Conservation (phyloP, 2,329 filamentous ascomycete genomes). For the Cercospora nicotianae region DNA sequence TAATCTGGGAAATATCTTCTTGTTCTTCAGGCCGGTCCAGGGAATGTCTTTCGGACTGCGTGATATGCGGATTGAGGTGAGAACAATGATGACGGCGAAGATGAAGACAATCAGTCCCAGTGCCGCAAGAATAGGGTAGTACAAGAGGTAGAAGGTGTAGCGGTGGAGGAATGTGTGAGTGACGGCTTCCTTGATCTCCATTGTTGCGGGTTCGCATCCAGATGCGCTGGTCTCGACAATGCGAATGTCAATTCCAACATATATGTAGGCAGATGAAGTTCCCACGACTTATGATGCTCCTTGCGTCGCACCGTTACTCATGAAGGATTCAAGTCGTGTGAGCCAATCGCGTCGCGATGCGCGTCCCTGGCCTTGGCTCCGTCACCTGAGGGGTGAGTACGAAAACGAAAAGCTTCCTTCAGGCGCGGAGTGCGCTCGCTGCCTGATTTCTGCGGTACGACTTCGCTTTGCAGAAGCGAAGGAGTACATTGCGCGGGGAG, state of each 20-base stretch:
- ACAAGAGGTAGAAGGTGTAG: background rate
- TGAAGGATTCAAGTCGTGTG: background rate
- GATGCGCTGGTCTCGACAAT: background rate
- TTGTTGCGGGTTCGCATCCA: background rate
- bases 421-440: background rate
- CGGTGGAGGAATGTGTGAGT: background rate
- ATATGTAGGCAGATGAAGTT: background rate
- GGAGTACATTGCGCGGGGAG: background rate
- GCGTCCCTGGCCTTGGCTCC: background rate
- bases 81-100: background rate
- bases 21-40: background rate
- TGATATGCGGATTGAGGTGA: background rate
- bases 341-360: background rate
- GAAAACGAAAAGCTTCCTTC: background rate
- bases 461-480: background rate
- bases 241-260: background rate
- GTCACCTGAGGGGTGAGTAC: background rate
- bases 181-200: background rate
- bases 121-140: background rate
- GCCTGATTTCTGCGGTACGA: background rate
- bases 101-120: background rate
- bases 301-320: background rate
- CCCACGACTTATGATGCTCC: background rate
- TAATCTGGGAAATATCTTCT: background rate
- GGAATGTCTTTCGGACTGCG: background rate